phyloP scores from a whole-genome alignment of 2,329 filamentous ascomycete genomes.

The Akanthomyces muscarius region DNA sequence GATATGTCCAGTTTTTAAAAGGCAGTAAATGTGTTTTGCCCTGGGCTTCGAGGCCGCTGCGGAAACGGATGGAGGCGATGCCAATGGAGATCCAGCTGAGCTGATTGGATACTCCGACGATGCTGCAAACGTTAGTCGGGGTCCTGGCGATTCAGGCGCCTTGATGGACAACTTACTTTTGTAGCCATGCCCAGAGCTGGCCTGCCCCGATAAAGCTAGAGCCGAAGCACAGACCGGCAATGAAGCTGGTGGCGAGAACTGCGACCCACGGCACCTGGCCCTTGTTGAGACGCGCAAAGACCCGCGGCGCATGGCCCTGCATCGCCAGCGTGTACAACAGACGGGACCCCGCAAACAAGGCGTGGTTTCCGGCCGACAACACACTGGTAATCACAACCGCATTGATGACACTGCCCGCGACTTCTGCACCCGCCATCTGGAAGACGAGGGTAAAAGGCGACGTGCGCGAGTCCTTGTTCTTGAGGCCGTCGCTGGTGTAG shows the following conservation, averaged over 20 bases:
- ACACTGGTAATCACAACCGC: slow-evolving; percentile 47
- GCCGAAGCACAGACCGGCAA: slow-evolving; percentile 60
- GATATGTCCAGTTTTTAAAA: slow-evolving; percentile 65
- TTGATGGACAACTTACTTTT: slow-evolving; percentile 44
- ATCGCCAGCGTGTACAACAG: slow-evolving; percentile 35
- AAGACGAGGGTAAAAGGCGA: slow-evolving; percentile 56
- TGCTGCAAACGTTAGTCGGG: slow-evolving; percentile 30
- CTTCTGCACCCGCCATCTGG: slow-evolving; percentile 48
- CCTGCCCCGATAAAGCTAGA: slow-evolving; percentile 63
- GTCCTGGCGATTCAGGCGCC: slow-evolving; percentile 1
- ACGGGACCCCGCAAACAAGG: slow-evolving; percentile 33
- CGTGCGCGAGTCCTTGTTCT: slow-evolving; percentile 24
- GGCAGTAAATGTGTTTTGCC: slow-evolving; percentile 58
- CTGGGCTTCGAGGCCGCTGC: slow-evolving; percentile 51
- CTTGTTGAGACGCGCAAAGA: slow-evolving; percentile 42
- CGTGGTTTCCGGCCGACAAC: slow-evolving; percentile 36
- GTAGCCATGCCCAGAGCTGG: slow-evolving; percentile 62
- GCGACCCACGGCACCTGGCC: slow-evolving; percentile 37
- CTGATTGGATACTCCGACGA: slow-evolving; percentile 65
- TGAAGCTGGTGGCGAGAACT: slow-evolving; percentile 47
- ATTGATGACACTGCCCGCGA: slow-evolving; percentile 53
- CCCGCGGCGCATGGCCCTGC: slow-evolving; percentile 49
- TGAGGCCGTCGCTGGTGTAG: slow-evolving; percentile 36
- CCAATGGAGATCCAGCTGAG: slow-evolving; percentile 63
- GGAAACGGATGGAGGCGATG: slow-evolving; percentile 62